Base-by-base conservation (phyloP, 441 rosid genomes). In the Dalechampia spathulata region DNA sequence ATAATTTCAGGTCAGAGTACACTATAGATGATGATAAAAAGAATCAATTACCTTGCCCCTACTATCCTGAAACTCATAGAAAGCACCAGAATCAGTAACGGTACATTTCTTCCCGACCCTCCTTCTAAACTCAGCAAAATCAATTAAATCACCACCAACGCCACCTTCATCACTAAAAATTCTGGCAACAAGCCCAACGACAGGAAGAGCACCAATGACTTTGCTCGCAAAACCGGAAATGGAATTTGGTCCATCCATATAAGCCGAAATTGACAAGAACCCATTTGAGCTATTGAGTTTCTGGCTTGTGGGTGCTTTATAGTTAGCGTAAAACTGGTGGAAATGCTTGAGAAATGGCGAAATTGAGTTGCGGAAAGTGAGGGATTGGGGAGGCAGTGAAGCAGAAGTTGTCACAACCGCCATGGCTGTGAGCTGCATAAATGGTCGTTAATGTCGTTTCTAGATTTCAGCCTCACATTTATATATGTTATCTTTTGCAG, bases 81-180 rank as follows among this genome's bases (percentile, higher is more conserved):
- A 92, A 61, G 99, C 97, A 61, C 83, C 79, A 59, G 99, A 86
- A 59, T 89, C 97, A 51, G 25, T 62, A 7, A 81, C 41, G 0
- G 84, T 62, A 55, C 96, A 92, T 52, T 86, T 75, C 62, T 92
- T 92, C 39, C 96, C 99, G 2, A 92, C 86, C 58, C 96, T 76
- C 72, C 96, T 76, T 66, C 99, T 64, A 63, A 92, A 92, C 80
- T 92, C 99, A 0, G 99, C 99, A 57, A 92, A 89, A 69, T 92
- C 99, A 40, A 92, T 75, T 20, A 70, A 71, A 64, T 92, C 96
- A 48, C 71, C 64, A 4, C 99, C 99, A 19, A 92, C 87, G 10
- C 99, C 96, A 15, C 96, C 99, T 75, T 92, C 96, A 28, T 89
- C 94, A 51, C 80, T 83, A 66, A 85, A 52, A 55, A 92, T 85